Percentiles rank a stretch among this genome's conserved stretches.
Conservation (phyloP, 108 stramenopile species). For the Skeletonema costatum region DNA sequence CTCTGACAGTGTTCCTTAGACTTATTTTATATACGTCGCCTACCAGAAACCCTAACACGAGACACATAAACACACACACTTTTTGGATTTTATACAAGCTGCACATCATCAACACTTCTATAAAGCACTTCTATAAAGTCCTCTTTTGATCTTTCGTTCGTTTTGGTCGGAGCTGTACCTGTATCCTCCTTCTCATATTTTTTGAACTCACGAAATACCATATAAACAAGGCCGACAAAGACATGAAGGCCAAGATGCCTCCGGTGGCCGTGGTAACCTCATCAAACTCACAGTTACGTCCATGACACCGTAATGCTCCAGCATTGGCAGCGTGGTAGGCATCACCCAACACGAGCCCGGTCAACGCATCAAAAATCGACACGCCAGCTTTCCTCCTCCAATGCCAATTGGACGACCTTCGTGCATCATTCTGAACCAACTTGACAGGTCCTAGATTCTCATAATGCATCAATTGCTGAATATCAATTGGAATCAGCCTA, state of each 20-base stretch:
- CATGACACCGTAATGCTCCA: constrained; percentile 26
- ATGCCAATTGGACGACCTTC: constrained; percentile 13
- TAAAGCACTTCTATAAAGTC: not conserved
- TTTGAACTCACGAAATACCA: constrained; percentile 32
- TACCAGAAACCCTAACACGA: too few species aligned
- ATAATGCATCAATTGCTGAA: constrained; percentile 37
- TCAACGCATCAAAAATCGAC: constrained; percentile 24
- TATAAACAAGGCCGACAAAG: constrained; percentile 13
- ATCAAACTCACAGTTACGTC: constrained; percentile 38
- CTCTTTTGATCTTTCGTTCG: not conserved
- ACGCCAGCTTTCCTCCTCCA: constrained; percentile 37
- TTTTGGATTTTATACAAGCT: not conserved
- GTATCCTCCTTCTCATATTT: not conserved
- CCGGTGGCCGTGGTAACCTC: constrained; percentile 25
- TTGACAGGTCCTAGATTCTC: constrained; percentile 28
- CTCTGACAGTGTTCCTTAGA: too few species aligned
- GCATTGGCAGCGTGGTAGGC: constrained; percentile 4
- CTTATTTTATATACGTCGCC: too few species aligned
- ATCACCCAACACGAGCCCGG: constrained; percentile 16
- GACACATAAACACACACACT: too few species aligned
- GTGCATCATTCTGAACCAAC: constrained; percentile 36
- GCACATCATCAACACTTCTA: not conserved
- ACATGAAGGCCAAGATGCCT: constrained; percentile 5
- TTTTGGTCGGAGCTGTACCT: not conserved
- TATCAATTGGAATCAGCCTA: constrained; percentile 35